Base-by-base conservation (phyloP, 176 grass and related monocot genomes). In the Aegilops bicornis region DNA sequence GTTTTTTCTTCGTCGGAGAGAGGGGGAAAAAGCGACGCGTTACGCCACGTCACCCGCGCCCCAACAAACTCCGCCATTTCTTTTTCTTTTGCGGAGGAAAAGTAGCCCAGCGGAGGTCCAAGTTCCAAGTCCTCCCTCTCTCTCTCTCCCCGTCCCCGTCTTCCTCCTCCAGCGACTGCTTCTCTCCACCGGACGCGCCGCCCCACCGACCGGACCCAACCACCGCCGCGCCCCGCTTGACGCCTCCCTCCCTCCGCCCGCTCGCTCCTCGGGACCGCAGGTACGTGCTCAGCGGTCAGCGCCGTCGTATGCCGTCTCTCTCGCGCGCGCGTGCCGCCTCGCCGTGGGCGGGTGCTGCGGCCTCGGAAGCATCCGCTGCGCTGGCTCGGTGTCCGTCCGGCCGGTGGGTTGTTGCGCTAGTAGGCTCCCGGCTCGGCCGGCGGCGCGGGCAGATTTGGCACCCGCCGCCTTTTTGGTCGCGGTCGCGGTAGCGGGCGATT, bases 31-130 rank as follows among this genome's bases (percentile, higher is more conserved):
- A 54, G 63, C 60, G 20, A 20, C 59, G 7, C 70, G 30, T 13
- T 32, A 3, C 24, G 83, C 73, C 83, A 77, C 59, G 27, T 77
- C 59, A 42, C 70, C 82, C n/a, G 69, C 82, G 31, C 56, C 52
- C 50, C 50, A 58, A 56, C 47, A 83, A 11, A 60, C 81, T 58
- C 36, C 19, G 9, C 83, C 42, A 25, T 36, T 64, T 84, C 37
- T n/a, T 20, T 36, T 64, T 84, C 37, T 73, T 43, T 73, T 37
- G 23, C 40, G 36, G 19, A 52, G 19, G 17, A 71, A 78, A 68
- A 52, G 73, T 24, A 25, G 48, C 17, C 14, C 14, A 50, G 73
- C 8, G 45, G n/a, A 40, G 84, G 84, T 79, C 84, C 83, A 67
- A 56, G 22, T 29, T 69, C 84, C 83, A 36, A 56, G 13, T 22